Conservation (phyloP, 805 yeast species). For the Suhomyces faveliae region DNA sequence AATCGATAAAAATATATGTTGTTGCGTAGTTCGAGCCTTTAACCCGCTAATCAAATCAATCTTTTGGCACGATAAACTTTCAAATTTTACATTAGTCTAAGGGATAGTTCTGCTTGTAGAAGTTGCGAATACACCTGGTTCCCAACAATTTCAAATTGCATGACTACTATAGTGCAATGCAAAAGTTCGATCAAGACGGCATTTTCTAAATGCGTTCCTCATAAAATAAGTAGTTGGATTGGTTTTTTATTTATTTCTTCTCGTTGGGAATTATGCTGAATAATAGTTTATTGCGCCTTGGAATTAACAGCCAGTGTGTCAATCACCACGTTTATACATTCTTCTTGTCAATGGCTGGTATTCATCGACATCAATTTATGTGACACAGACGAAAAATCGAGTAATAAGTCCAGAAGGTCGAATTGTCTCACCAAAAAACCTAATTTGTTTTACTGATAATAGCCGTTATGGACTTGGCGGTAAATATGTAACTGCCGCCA, state of each 20-base stretch:
- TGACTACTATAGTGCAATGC: not conserved
- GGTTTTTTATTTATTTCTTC: not conserved
- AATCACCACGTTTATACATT: not conserved
- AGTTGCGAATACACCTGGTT: not conserved
- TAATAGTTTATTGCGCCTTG: too few species aligned
- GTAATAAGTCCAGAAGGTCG: too few species aligned
- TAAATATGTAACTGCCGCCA: too few species aligned
- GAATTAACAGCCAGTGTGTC: too few species aligned
- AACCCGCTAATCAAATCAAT: not conserved
- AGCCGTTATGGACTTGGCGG: too few species aligned
- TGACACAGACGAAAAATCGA: too few species aligned
- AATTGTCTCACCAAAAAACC: too few species aligned
- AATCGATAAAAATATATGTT: not conserved
- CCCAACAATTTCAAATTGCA: not conserved
- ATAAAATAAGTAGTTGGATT: not conserved
- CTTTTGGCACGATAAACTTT: too few species aligned
- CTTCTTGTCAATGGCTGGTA: too few species aligned
- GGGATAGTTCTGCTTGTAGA: not conserved
- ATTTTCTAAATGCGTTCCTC: not conserved
- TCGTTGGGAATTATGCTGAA: not conserved
- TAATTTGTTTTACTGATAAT: too few species aligned
- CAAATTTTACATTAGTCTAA: not conserved
- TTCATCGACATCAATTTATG: too few species aligned
- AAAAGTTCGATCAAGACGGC: not conserved
- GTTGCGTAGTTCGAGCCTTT: not conserved